Conservation (phyloP, 352 stramenopile species). For the Globisporangium carolinianum region DNA sequence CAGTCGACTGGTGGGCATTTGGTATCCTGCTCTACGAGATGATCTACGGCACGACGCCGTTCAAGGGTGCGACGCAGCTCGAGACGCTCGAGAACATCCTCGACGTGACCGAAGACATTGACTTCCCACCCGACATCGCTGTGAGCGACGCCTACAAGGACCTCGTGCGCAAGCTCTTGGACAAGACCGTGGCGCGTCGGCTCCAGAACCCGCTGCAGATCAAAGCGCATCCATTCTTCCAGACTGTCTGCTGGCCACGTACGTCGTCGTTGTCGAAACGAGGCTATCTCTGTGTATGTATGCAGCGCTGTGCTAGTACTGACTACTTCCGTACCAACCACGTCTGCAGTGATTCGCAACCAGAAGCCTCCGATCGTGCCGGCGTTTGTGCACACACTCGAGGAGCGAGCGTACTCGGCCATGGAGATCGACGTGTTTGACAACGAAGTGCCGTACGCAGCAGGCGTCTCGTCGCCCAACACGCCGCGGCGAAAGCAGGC, state of each 20-base stretch:
- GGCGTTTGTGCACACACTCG: constrained; percentile 27
- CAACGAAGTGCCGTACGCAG: constrained; percentile 32
- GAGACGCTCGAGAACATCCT: constrained; percentile 46
- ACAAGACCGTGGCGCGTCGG: constrained; percentile 31
- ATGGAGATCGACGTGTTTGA: constrained; percentile 26
- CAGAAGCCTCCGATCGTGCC: constrained; percentile 34
- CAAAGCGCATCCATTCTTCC: constrained; percentile 91
- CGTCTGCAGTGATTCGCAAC: constrained; percentile 32
- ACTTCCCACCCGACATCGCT: constrained; percentile 52
- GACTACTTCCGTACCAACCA: not conserved
- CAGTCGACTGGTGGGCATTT: constrained; percentile 64
- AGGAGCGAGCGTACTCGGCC: constrained; percentile 17
- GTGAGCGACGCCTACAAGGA: constrained; percentile 53
- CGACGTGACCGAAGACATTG: constrained; percentile 36
- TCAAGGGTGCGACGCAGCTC: constrained; percentile 32
- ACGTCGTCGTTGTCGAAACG: constrained; percentile 16
- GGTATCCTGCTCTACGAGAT: constrained; percentile 63
- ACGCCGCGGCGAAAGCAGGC: constrained; percentile 7
- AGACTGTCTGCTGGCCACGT: constrained; percentile 79
- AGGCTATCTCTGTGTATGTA: no score
- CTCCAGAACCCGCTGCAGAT: constrained; percentile 90
- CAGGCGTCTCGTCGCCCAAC: constrained; percentile 14
- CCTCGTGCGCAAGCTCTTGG: constrained; percentile 49
- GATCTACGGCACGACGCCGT: constrained; percentile 43
- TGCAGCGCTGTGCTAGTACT: no score